A percentile compares a stretch with the other conserved stretches of the same genome.
phyloP scores from a whole-genome alignment of 2,329 filamentous ascomycete species.

The Colletotrichum sp. region DNA sequence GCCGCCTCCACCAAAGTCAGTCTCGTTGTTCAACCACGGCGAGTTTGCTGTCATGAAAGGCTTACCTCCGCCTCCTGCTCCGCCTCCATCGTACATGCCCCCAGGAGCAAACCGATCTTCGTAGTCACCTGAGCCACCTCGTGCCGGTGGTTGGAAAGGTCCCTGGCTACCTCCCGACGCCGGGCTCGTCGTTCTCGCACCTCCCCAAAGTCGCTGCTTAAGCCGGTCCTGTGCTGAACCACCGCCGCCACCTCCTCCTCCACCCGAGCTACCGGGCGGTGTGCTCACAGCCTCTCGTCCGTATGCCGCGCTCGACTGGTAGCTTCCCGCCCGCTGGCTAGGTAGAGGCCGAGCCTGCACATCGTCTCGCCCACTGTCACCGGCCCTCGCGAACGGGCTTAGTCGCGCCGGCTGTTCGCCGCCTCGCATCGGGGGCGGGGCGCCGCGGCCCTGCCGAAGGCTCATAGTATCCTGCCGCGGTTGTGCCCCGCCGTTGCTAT shows the following conservation, averaged over 20 bases:
- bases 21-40: conserved; percentile 50
- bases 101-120: conserved; percentile 53
- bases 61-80: conserved; percentile 35
- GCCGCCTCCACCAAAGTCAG: conserved; percentile 39
- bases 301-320: conserved; percentile 58
- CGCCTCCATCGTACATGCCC: conserved; percentile 45
- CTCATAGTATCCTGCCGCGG: conserved; percentile 45
- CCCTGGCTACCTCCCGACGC: conserved; percentile 39
- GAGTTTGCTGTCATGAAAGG: conserved; percentile 50
- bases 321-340: conserved; percentile 76
- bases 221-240: conserved; percentile 79
- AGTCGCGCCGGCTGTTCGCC: conserved; percentile 30
- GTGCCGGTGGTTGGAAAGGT: conserved; percentile 52
- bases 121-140: conserved; percentile 37
- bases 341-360: conserved; percentile 66
- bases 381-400: conserved; percentile 34
- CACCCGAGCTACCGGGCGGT: conserved; percentile 36
- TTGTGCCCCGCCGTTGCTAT: conserved; percentile 40
- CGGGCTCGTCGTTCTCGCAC: conserved; percentile 62
- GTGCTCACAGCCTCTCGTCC: conserved; percentile 29
- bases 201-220: conserved; percentile 77
- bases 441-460: conserved; percentile 48
- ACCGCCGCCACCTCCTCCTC: conserved; percentile 38
- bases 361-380: conserved; percentile 34
- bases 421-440: conserved; percentile 27